Conservation (phyloP, 306 rosid genomes). For the Dryas drummondii region DNA sequence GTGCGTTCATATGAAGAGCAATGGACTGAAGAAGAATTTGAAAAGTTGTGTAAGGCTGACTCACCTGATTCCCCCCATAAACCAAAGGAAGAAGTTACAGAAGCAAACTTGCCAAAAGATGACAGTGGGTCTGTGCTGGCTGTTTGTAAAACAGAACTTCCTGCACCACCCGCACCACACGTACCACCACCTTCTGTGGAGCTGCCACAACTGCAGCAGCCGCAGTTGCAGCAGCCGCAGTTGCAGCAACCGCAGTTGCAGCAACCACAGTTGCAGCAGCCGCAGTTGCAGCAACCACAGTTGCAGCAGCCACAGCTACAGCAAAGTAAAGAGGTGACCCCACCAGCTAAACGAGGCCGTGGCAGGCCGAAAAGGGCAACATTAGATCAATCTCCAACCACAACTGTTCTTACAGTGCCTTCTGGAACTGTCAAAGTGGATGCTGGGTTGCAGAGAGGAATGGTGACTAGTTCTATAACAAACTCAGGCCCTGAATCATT, state of each 20-base stretch:
- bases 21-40: slow-evolving; percentile 99
- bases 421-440: slow-evolving; percentile 50
- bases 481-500: slow-evolving; percentile 42
- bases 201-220: slow-evolving; percentile 24
- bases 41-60: slow-evolving; percentile 89
- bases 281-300: no score
- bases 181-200: slow-evolving; percentile 46
- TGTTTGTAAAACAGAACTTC: slow-evolving; percentile 42
- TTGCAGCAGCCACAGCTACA: slow-evolving; percentile 48
- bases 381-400: slow-evolving; percentile 48
- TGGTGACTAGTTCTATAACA: slow-evolving; percentile 38
- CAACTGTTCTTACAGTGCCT: slow-evolving; percentile 41
- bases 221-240: no score
- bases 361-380: slow-evolving; percentile 90
- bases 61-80: slow-evolving; percentile 61
- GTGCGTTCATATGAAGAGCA: slow-evolving; percentile 99
- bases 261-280: slow-evolving; percentile 28
- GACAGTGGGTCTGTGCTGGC: slow-evolving; percentile 41
- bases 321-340: slow-evolving; percentile 62
- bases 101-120: slow-evolving; percentile 37
- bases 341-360: slow-evolving; percentile 92
- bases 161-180: slow-evolving; percentile 35
- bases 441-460: slow-evolving; percentile 43
- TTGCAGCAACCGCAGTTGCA: slow-evolving; percentile 48
- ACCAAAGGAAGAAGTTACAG: slow-evolving; percentile 50